These are phyloP conservation scores for Tetrapisispora arboricola DNA, from an alignment of 805 yeast species.

Conservation along the genomic window DNA sequence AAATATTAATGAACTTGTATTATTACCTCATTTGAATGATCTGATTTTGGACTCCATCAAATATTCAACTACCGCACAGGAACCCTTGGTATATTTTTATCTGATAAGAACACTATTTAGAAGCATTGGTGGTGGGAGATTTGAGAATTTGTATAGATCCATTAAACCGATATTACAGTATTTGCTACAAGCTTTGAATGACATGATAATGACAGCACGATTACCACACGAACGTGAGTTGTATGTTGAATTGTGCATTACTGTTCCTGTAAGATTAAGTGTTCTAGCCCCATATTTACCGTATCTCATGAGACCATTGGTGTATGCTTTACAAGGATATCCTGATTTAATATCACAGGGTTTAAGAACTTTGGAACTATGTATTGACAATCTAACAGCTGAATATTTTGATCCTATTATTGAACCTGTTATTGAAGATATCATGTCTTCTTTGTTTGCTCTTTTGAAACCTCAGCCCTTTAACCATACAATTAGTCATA, in stretches of 20 bases:
- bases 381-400: slow-evolving; percentile 93
- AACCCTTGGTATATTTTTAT: slow-evolving; percentile 84
- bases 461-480: slow-evolving; percentile 88
- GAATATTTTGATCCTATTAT: slow-evolving; percentile 95
- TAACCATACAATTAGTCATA: slow-evolving; percentile 90
- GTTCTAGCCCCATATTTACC: slow-evolving; percentile 88
- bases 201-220: slow-evolving; percentile 71
- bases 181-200: slow-evolving; percentile 72
- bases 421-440: slow-evolving; percentile 91
- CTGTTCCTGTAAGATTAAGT: slow-evolving; percentile 90
- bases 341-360: slow-evolving; percentile 94
- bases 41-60: slow-evolving; percentile 72
- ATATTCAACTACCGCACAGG: slow-evolving; percentile 74
- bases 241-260: slow-evolving; percentile 87
- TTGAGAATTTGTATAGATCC: slow-evolving; percentile 85
- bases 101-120: slow-evolving; percentile 81
- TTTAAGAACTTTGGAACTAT: slow-evolving; percentile 81
- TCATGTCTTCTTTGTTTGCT: slow-evolving; percentile 86
- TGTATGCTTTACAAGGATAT: slow-evolving; percentile 78
- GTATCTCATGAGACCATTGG: slow-evolving; percentile 83
- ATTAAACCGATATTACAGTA: slow-evolving; percentile 86
- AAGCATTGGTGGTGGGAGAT: slow-evolving; percentile 94
- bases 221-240: slow-evolving; percentile 86
- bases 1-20: slow-evolving; percentile 71
- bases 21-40: slow-evolving; percentile 78